phyloP scores from a whole-genome alignment of 352 stramenopile species.

The Phytopythium ostracodes region DNA sequence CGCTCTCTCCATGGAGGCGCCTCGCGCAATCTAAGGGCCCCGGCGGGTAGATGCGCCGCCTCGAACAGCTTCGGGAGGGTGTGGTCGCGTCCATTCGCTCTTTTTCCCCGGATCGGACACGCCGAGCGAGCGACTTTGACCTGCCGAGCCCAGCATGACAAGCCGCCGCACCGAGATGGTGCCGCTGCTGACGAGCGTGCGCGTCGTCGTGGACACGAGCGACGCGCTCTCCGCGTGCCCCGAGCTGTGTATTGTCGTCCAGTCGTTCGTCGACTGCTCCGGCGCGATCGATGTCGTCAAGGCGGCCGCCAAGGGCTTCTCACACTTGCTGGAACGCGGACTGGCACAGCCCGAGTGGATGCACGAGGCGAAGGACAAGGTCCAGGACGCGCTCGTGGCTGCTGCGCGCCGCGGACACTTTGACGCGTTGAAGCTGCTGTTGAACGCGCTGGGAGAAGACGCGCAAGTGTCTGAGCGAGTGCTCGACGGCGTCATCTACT shows the following conservation, averaged over 20 bases:
- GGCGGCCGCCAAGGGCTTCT: background rate
- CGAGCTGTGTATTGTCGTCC: background rate
- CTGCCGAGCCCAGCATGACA: background rate
- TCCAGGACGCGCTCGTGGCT: slow-evolving; percentile 18
- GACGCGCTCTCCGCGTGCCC: background rate
- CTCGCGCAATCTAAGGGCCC: background rate
- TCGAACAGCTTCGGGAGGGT: background rate
- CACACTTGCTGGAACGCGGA: background rate
- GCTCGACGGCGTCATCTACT: background rate
- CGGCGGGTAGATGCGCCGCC: background rate
- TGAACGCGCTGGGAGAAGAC: background rate
- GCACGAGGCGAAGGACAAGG: background rate
- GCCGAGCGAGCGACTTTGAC: background rate
- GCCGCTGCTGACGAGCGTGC: slow-evolving; percentile 2
- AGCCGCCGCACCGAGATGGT: background rate
- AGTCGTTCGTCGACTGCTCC: slow-evolving; percentile 1
- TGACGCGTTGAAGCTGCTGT: slow-evolving; percentile 14
- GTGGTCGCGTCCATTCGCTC: background rate
- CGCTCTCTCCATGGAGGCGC: background rate
- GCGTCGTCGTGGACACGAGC: background rate
- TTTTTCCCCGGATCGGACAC: background rate
- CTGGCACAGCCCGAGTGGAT: background rate
- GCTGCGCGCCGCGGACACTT: slow-evolving; percentile 20
- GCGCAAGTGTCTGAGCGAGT: background rate
- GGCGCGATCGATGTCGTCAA: background rate